Evolutionary conservation across 108 stramenopile genomes (phyloP), one percentile per base, ranked within the genome.

Genomic region (Parietichytrium sp.): DNA sequence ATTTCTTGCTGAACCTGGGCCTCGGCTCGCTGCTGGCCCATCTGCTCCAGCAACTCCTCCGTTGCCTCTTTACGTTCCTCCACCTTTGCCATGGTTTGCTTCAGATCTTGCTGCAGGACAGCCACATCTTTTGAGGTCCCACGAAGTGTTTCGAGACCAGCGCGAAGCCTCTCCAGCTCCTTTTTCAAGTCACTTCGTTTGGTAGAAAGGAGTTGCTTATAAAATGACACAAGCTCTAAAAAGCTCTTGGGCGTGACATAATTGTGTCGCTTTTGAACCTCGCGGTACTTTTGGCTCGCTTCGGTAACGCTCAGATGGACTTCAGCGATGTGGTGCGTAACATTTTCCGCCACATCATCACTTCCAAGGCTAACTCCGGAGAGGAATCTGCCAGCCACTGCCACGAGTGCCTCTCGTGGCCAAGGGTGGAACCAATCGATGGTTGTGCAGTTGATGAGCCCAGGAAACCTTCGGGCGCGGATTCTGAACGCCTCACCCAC

Each of bases 181-280:
- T 26, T 51, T 8, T 80, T 51, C n/a, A 79, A 47, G 47, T 88
- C 82, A 15, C 26, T 18, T 38, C 88, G 85, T 54, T 90, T 87
- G 80, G 27, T 49, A 1, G 47, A 79, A 3, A 91, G 48, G 4
- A 91, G 85, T 4, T 51, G 48, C 16, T 25, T 82, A 80, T 90
- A 91, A 26, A 91, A 79, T 12, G 53, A 72, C 31, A 91, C 42
- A 33, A 87, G n/a, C 51, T 91, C 90, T 47, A 91, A 52, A 83
- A 87, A 91, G 33, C 83, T 85, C 86, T 90, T 91, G 6, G 90
- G 90, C 25, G 90, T 91, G 23, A 85, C 85, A 86, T 91, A 90
- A 49, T 84, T 86, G 79, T 79, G 79, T 33, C 86, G 61, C 51
- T 55, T 47, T 36, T 86, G 81, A 31, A 18, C 15, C 33, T 29